Percentiles rank a stretch among this genome's conserved stretches.
Evolutionary conservation across 2,329 filamentous ascomycete species (phyloP).

Genomic region (Colletotrichum truncatum): DNA sequence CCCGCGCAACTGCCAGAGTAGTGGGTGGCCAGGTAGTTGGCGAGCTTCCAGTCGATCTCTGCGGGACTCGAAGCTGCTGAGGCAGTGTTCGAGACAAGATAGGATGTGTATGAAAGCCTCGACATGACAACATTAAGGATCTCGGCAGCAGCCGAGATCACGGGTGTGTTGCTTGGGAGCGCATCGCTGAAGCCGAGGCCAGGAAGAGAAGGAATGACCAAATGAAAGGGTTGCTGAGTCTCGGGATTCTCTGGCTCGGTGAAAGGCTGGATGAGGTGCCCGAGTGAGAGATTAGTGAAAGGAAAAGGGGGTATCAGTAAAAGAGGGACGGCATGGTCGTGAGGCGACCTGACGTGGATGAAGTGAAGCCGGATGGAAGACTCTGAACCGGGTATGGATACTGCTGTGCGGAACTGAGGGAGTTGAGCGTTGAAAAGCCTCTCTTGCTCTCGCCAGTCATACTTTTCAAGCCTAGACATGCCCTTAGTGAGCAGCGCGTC

Average conservation of each 20-base stretch:
- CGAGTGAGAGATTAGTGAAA: constrained; percentile 68
- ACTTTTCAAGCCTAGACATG: constrained; percentile 67
- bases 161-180: constrained; percentile 57
- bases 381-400: constrained; percentile 51
- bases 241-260: constrained; percentile 59
- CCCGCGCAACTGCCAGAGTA: constrained; percentile 63
- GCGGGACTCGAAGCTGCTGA: constrained; percentile 55
- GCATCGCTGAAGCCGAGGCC: constrained; percentile 75
- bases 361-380: constrained; percentile 68
- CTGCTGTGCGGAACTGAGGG: constrained; percentile 71
- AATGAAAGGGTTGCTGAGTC: constrained; percentile 64
- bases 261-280: constrained; percentile 63
- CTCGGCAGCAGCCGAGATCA: constrained; percentile 61
- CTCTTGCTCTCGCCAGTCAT: constrained; percentile 72
- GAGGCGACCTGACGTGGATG: constrained; percentile 66
- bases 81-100: constrained; percentile 65
- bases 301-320: constrained; percentile 74
- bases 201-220: constrained; percentile 73
- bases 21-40: constrained; percentile 55
- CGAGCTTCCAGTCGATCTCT: constrained; percentile 61
- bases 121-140: constrained; percentile 69
- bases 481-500: neutral
- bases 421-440: constrained; percentile 63
- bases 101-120: constrained; percentile 65
- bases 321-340: constrained; percentile 66